Evolutionary conservation across 2,329 filamentous ascomycete genomes (phyloP).

Genomic region (Cladophialophora immunda): DNA sequence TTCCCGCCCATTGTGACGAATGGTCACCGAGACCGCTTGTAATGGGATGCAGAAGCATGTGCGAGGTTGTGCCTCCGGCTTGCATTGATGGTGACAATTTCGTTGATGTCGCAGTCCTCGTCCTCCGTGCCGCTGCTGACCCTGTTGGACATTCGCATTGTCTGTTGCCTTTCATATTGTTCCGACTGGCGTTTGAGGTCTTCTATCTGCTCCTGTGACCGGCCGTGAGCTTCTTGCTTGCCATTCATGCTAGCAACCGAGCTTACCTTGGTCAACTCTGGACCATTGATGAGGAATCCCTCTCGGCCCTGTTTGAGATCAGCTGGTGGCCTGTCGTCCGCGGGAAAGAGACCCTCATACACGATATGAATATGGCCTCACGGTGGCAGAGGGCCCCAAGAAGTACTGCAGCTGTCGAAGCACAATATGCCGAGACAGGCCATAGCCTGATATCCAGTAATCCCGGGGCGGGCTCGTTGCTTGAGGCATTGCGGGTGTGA

Average conservation of each 20-base stretch:
- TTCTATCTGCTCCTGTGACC: constrained; percentile 57
- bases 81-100: constrained; percentile 36
- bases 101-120: constrained; percentile 40
- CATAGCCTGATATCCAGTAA: constrained; percentile 60
- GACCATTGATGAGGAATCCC: constrained; percentile 58
- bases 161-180: constrained; percentile 58
- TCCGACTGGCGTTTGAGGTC: constrained; percentile 57
- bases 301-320: constrained; percentile 53
- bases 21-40: constrained; percentile 30
- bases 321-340: constrained; percentile 12
- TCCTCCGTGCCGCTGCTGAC: constrained; percentile 26
- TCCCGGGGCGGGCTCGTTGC: constrained; percentile 43
- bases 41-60: constrained; percentile 29
- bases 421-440: constrained; percentile 59
- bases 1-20: constrained; percentile 7
- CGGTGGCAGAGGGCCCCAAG: constrained; percentile 57
- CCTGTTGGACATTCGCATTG: constrained; percentile 51
- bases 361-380: constrained; percentile 58
- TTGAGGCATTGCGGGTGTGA: constrained; percentile 31
- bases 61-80: constrained; percentile 30
- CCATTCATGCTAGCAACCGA: constrained; percentile 5
- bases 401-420: constrained; percentile 59
- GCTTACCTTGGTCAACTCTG: constrained; percentile 56
- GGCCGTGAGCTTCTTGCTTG: constrained; percentile 12
- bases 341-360: constrained; percentile 43